Evolutionary conservation across 306 rosid genomes (phyloP).

Genomic region (Prinsepia uniflora): DNA sequence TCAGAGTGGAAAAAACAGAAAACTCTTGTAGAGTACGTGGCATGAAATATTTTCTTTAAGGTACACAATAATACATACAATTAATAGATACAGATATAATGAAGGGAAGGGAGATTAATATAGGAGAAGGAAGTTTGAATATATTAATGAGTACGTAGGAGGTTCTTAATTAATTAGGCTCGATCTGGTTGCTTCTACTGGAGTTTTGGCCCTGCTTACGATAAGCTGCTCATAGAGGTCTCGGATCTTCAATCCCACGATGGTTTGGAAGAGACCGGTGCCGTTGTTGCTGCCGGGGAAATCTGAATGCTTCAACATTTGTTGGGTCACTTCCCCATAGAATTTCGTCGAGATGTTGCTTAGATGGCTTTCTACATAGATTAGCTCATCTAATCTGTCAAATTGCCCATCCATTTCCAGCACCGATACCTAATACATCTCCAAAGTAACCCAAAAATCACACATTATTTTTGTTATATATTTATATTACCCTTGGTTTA

Average conservation of each 20-base stretch:
- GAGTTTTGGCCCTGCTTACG: slow-evolving; percentile 50
- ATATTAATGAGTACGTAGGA: too few species aligned
- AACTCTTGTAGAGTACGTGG: not conserved
- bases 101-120: too few species aligned
- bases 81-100: too few species aligned
- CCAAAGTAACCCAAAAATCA: not conserved
- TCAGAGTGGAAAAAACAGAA: not conserved
- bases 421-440: slow-evolving; percentile 59
- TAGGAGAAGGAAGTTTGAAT: too few species aligned
- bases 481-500: too few species aligned
- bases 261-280: slow-evolving; percentile 96
- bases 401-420: slow-evolving; percentile 99
- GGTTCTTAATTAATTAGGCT: slow-evolving; percentile 30
- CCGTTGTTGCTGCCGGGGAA: slow-evolving; percentile 99
- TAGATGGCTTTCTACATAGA: slow-evolving; percentile 92
- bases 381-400: slow-evolving; percentile 95
- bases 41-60: too few species aligned
- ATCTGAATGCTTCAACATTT: slow-evolving; percentile 94
- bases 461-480: too few species aligned
- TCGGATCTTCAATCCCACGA: slow-evolving; percentile 86
- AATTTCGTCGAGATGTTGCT: slow-evolving; percentile 87
- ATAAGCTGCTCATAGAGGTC: slow-evolving; percentile 79
- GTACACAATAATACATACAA: too few species aligned
- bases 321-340: slow-evolving; percentile 98
- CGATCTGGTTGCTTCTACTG: slow-evolving; percentile 56